Percentiles rank a stretch among this genome's conserved stretches.
These are phyloP conservation scores for Sphagnum fallax DNA, from an alignment of 228 moss, liverwort and hornwort genomes.

Conservation along the genomic window DNA sequence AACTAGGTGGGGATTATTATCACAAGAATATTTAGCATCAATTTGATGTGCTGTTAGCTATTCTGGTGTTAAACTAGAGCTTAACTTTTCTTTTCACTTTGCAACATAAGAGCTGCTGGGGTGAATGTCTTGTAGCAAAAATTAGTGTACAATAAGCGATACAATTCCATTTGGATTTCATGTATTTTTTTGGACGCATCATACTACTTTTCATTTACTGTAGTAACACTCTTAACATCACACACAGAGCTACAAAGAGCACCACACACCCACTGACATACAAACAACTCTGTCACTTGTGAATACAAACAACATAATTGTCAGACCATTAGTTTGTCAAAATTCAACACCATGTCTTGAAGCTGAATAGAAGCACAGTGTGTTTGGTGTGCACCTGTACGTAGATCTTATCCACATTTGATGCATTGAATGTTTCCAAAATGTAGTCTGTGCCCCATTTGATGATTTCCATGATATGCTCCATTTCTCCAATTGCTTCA, in stretches of 20 bases:
- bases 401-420: slow-evolving; percentile 39
- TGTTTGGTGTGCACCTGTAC: slow-evolving; percentile 41
- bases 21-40: neutral
- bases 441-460: slow-evolving; percentile 84
- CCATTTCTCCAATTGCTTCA: slow-evolving; percentile 44
- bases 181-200: too few relatives aligned
- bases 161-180: too few relatives aligned
- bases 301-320: neutral
- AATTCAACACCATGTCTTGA: neutral
- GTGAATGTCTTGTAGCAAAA: too few relatives aligned
- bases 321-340: neutral
- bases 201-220: too few relatives aligned
- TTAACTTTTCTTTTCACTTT: too few relatives aligned
- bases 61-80: too few relatives aligned
- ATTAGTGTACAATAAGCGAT: too few relatives aligned
- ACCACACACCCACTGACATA: neutral
- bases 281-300: neutral
- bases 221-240: neutral
- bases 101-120: too few relatives aligned
- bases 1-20: neutral
- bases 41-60: neutral
- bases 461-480: slow-evolving; percentile 54
- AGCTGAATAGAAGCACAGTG: neutral
- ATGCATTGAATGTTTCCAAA: slow-evolving; percentile 62
- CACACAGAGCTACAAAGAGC: neutral